These are phyloP conservation scores for Uromyces viciae-fabae DNA, from an alignment of 1,284 basidiomycete genomes.

Conservation along the genomic window DNA sequence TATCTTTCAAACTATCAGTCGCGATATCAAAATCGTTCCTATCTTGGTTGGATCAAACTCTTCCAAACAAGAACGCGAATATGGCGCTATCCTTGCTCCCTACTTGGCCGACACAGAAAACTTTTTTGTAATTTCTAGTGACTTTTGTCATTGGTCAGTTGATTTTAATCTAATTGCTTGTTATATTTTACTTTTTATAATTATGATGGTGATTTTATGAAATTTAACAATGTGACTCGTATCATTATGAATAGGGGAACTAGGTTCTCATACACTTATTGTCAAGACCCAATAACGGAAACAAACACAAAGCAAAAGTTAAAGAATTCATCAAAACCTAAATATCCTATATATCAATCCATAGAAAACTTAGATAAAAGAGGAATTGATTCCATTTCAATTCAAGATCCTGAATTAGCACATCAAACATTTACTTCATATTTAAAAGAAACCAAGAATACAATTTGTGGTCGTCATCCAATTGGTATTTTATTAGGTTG, in stretches of 20 bases:
- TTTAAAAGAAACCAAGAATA: slow-evolving; percentile 79
- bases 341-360: slow-evolving; percentile 58
- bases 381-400: slow-evolving; percentile 67
- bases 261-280: slow-evolving; percentile 84
- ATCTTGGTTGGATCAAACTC: slow-evolving; percentile 83
- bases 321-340: slow-evolving; percentile 60
- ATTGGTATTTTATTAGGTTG: slow-evolving; percentile 86
- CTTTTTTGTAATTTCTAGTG: slow-evolving; percentile 84
- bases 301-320: slow-evolving; percentile 56
- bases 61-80: slow-evolving; percentile 62
- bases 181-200: too few relatives aligned
- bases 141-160: slow-evolving; percentile 64
- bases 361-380: slow-evolving; percentile 72
- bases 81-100: slow-evolving; percentile 70
- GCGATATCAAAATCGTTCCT: slow-evolving; percentile 76
- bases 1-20: slow-evolving; percentile 56
- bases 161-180: not conserved
- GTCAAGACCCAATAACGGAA: slow-evolving; percentile 66
- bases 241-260: slow-evolving; percentile 66
- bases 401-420: slow-evolving; percentile 58
- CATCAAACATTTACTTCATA: slow-evolving; percentile 65
- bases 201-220: too few relatives aligned
- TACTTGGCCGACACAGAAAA: slow-evolving; percentile 74
- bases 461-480: slow-evolving; percentile 92
- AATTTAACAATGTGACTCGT: too few relatives aligned